A percentile compares a stretch with the other conserved stretches of the same genome.
Conservation (phyloP, 2,329 filamentous ascomycete species). For the Botrytis fabae region DNA sequence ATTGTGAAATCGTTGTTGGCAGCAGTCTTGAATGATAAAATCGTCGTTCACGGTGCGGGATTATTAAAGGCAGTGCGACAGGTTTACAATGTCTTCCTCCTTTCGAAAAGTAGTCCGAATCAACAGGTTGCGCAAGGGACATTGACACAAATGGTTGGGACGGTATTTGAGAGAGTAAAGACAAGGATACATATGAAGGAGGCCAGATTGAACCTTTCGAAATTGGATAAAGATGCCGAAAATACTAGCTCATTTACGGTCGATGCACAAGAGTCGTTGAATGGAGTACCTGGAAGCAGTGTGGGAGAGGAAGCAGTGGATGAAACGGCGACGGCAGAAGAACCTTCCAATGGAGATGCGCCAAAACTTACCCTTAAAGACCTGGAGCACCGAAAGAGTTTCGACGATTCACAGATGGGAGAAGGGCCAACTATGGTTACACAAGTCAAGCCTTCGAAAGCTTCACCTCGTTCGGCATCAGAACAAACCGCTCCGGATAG, state of each 20-base stretch:
- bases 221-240: constrained; percentile 35
- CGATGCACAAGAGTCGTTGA: constrained; percentile 37
- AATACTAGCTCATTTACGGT: constrained; percentile 40
- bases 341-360: constrained; percentile 42
- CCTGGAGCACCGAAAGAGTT: constrained; percentile 66
- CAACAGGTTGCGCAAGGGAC: constrained; percentile 97
- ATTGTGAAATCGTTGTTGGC: constrained; percentile 96
- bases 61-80: constrained; percentile 94
- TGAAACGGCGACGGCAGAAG: constrained; percentile 34
- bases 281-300: constrained; percentile 31
- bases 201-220: constrained; percentile 58
- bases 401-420: constrained; percentile 63
- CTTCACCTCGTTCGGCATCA: constrained; percentile 50
- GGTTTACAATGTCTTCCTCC: constrained; percentile 97
- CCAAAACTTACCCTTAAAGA: constrained; percentile 66
- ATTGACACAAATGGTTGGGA: constrained; percentile 96
- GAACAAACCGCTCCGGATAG: constrained; percentile 58
- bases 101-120: constrained; percentile 90
- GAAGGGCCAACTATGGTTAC: constrained; percentile 69
- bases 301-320: constrained; percentile 36
- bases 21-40: constrained; percentile 96
- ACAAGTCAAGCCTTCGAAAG: constrained; percentile 52
- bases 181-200: constrained; percentile 84
- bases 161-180: constrained; percentile 94
- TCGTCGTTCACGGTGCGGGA: constrained; percentile 94